Conservation (phyloP, 495 filamentous ascomycete species). For the Bombardia bombarda region DNA sequence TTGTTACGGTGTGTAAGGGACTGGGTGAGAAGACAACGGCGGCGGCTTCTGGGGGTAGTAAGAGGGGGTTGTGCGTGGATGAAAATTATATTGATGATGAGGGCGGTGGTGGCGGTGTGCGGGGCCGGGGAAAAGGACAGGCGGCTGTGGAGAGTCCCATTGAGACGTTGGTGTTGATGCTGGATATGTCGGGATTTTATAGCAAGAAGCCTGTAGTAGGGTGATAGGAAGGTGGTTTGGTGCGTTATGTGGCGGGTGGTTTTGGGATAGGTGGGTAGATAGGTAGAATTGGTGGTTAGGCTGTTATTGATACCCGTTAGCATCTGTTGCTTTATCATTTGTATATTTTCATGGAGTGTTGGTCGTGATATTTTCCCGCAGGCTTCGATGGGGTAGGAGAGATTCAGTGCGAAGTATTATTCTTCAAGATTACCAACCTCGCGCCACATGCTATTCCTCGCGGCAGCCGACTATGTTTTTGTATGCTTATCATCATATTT, state of each 20-base stretch:
- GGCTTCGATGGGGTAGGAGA: no score
- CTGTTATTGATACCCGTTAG: neutral
- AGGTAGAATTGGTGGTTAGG: no score
- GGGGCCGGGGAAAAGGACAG: slow-evolving; percentile 15
- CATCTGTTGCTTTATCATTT: no score
- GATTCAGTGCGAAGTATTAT: no score
- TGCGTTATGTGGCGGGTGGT: neutral
- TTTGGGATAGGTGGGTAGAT: no score
- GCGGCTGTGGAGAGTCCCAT: slow-evolving; percentile 37
- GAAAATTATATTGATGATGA: neutral
- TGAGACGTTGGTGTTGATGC: slow-evolving; percentile 42
- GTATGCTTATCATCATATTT: no score
- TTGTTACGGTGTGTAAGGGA: slow-evolving; percentile 55
- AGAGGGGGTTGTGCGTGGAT: slow-evolving; percentile 10
- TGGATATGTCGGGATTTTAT: slow-evolving; percentile 59
- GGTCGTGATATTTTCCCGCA: no score
- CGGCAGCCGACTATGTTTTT: no score
- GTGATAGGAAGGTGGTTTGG: neutral
- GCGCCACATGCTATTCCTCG: no score
- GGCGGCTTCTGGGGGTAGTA: slow-evolving; percentile 40
- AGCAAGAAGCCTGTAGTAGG: slow-evolving; percentile 3
- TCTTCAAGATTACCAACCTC: no score
- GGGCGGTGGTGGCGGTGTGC: slow-evolving; percentile 9
- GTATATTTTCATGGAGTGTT: no score
- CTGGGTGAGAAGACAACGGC: slow-evolving; percentile 56